Evolutionary conservation across 495 filamentous ascomycete genomes (phyloP), one percentile per base, ranked within the genome.

Genomic region (Glutinoglossum americanum): DNA sequence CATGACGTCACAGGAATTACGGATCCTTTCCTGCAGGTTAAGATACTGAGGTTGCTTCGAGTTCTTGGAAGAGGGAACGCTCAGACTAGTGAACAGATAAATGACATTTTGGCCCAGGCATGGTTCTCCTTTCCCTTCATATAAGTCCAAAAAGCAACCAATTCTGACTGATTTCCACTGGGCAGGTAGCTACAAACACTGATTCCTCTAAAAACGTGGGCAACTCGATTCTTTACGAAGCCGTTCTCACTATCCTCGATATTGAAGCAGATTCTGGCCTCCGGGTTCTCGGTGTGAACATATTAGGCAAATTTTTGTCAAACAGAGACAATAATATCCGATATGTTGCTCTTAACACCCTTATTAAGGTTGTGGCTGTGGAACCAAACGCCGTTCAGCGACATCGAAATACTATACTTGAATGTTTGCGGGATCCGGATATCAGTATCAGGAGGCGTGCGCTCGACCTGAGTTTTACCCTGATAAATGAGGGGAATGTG

Each of bases 271-370:
- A 98, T 67, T 90, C 90, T 10, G 89, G 93, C 9, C 69, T 97
- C 59, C 75, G 93, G 39, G 93, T 97, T 10, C 74, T 98, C 48
- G 92, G 92, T 65, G 90, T 98, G 62, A 98, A 98, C 65, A 98
- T 98, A 57, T 79, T 98, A 9, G 92, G 92, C 65, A 98, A 97
- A 67, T 98, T 98, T 73, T 71, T 98, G 57, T 80, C 88, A 7
- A 98, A 98, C 70, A 85, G 89, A 67, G 92, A 98, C 71, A 98
- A 98, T 73, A 98, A 98, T 64, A 97, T 98, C 66, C 86, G 92
- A 64, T 98, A 98, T 66, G 92, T 98, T 51, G 92, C 92, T 26
- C 70, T 98, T 27, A 98, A 98, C 68, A 98, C 92, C 1, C 73
- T 98, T 59, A 90, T 94, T 71, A 98, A 98, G 71, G 92, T 98